phyloP scores from a whole-genome alignment of 2,329 filamentous ascomycete species.

The Aspergillus persii region DNA sequence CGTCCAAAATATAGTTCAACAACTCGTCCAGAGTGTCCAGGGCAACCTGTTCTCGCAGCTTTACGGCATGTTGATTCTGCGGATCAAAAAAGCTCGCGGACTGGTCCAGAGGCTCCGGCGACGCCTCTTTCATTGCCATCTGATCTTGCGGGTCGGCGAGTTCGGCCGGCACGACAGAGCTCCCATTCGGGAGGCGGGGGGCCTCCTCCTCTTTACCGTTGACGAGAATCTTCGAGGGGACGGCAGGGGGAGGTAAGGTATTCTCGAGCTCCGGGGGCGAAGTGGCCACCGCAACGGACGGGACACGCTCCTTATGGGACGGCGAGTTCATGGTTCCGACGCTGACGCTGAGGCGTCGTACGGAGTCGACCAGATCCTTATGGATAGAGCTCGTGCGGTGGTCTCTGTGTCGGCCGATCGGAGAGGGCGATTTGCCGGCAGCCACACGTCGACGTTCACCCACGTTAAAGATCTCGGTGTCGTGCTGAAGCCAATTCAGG shows the following conservation, averaged over 20 bases:
- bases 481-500: constrained; percentile 94
- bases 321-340: constrained; percentile 27
- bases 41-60: constrained; percentile 85
- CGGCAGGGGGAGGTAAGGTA: constrained; percentile 38
- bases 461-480: constrained; percentile 95
- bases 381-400: constrained; percentile 34
- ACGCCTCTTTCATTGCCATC: constrained; percentile 24
- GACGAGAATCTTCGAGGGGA: constrained; percentile 56
- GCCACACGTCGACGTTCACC: constrained; percentile 83
- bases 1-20: constrained; percentile 78
- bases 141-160: constrained; percentile 23
- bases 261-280: constrained; percentile 27
- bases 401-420: constrained; percentile 16
- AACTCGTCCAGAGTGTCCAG: constrained; percentile 90
- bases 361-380: constrained; percentile 43
- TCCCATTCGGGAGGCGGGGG: constrained; percentile 17
- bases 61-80: constrained; percentile 75
- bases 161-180: constrained; percentile 25
- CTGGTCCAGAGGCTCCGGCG: constrained; percentile 69
- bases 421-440: constrained; percentile 51
- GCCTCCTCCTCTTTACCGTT: constrained; percentile 52
- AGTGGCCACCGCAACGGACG: constrained; percentile 18
- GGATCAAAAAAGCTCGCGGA: constrained; percentile 94
- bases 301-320: constrained; percentile 2
- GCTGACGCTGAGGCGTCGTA: constrained; percentile 43